phyloP scores from a whole-genome alignment of 2,329 filamentous ascomycete genomes.

The Bipolaris zeicola region DNA sequence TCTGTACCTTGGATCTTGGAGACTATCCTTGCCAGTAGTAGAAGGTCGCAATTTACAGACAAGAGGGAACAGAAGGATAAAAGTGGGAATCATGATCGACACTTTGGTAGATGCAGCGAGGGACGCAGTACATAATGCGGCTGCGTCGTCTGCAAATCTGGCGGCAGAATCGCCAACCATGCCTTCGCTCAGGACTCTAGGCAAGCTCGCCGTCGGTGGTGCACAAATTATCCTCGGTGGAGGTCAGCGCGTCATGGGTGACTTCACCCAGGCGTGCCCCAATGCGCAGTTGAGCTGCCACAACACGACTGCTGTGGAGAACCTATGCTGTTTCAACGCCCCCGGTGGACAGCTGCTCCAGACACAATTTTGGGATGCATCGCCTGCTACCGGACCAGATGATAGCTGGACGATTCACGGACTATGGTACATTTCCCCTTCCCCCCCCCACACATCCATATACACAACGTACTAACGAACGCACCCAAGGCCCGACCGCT shows the following conservation, averaged over 20 bases:
- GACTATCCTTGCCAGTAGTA: slow-evolving; percentile 8
- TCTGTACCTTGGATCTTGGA: no score
- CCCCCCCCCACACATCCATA: no score
- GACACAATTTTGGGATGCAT: slow-evolving; percentile 79
- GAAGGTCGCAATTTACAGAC: neutral
- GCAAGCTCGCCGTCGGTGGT: slow-evolving; percentile 45
- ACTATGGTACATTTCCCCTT: slow-evolving; percentile 56
- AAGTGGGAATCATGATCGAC: slow-evolving; percentile 27
- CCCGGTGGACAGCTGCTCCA: slow-evolving; percentile 73
- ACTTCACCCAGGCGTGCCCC: slow-evolving; percentile 33
- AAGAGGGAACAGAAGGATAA: neutral
- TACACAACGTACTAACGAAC: no score
- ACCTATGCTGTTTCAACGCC: slow-evolving; percentile 76
- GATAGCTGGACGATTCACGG: slow-evolving; percentile 79
- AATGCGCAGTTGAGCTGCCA: slow-evolving; percentile 65
- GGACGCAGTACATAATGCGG: slow-evolving; percentile 37
- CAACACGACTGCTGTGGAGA: slow-evolving; percentile 63
- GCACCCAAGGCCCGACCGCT: slow-evolving; percentile 56
- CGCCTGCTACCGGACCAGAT: slow-evolving; percentile 66
- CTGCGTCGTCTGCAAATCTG: slow-evolving; percentile 14
- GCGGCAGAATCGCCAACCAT: slow-evolving; percentile 33
- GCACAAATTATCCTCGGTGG: slow-evolving; percentile 41
- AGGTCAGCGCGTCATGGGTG: slow-evolving; percentile 34
- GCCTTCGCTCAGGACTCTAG: slow-evolving; percentile 45
- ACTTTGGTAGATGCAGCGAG: slow-evolving; percentile 23